These are phyloP conservation scores for Rhodotorula sp. DNA, from an alignment of 1,284 basidiomycete genomes.

Conservation along the genomic window DNA sequence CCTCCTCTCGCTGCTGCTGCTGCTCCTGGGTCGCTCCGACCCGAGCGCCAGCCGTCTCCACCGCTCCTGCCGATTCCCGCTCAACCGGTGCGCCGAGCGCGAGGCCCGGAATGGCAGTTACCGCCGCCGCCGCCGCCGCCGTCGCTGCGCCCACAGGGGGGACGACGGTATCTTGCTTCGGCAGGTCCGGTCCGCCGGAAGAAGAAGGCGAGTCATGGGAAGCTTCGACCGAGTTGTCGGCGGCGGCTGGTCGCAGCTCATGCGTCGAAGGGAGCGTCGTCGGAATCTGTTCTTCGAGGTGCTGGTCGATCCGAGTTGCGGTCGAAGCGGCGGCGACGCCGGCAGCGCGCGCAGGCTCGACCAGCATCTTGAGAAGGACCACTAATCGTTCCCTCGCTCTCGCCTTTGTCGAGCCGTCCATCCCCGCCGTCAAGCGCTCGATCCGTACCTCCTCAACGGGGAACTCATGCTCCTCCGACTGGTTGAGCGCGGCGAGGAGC, in stretches of 20 bases:
- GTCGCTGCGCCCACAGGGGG: background rate
- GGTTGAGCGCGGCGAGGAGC: conserved; percentile 52
- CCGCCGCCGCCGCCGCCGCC: background rate
- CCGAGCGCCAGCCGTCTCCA: too few relatives aligned
- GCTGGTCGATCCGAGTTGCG: too few relatives aligned
- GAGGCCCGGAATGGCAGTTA: background rate
- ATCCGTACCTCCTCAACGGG: conserved; percentile 42
- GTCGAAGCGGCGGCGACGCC: background rate
- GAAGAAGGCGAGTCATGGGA: too few relatives aligned
- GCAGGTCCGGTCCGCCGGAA: background rate
- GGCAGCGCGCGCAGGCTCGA: too few relatives aligned
- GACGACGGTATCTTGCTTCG: background rate
- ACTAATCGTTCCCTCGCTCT: background rate
- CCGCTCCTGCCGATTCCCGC: too few relatives aligned
- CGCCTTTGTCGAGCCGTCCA: conserved; percentile 55
- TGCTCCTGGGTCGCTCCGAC: too few relatives aligned
- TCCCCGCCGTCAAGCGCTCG: conserved; percentile 47
- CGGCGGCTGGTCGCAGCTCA: too few relatives aligned
- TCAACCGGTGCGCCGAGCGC: background rate
- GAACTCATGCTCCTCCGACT: background rate
- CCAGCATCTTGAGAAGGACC: too few relatives aligned
- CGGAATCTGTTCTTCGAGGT: too few relatives aligned
- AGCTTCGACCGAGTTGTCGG: too few relatives aligned
- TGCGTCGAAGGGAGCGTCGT: too few relatives aligned
- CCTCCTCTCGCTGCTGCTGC: too few relatives aligned